Base-by-base conservation (phyloP, 441 rosid species). In the Metrosideros polymorpha region DNA sequence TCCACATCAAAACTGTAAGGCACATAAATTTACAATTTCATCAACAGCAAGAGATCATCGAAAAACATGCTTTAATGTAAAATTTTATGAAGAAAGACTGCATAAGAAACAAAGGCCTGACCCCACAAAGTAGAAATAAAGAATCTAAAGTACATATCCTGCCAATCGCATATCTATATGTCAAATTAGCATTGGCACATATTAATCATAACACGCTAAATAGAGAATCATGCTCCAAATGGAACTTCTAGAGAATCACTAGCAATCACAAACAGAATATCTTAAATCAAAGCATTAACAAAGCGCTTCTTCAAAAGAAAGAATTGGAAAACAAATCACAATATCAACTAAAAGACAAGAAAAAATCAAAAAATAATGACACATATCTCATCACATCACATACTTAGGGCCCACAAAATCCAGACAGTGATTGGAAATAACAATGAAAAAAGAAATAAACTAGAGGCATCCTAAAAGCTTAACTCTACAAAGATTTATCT, bases 1-100 rank as follows among this genome's bases (percentile, higher is more conserved):
- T 92, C 91, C 86, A 91, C 92, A 90, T 97, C 98, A 94, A 97
- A 97, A 90, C 99, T 97, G 95, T 83, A 57, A 59, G 27, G 42
- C 85, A 89, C 32, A 63, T 39, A 71, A 71, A 39, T 42, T 71
- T n/a, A 71, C n/a, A 71, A 39, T 1, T 42, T 39, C 79, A 71
- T 39, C 79, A 71, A 25, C 17, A 12, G 79, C 8, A 71, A 71
- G 77, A 66, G 47, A 71, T 71, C 49, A 39, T 39, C 5, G 5
- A 19, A 71, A 71, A 71, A 39, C 8, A 71, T 39, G n/a, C 79
- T 39, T 66, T 43, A 39, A 22, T 32, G 49, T 71, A 39, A 39
- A 39, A 39, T 39, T 39, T 71, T 39, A 22, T 39, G 79, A 39
- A 39, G 79, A 71, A 71, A 71, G 15, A 39, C 79, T 71, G 79